A percentile compares a stretch with the other conserved stretches of the same genome.
phyloP scores from a whole-genome alignment of 2,329 filamentous ascomycete genomes.

The Paraconiothyrium sp. region DNA sequence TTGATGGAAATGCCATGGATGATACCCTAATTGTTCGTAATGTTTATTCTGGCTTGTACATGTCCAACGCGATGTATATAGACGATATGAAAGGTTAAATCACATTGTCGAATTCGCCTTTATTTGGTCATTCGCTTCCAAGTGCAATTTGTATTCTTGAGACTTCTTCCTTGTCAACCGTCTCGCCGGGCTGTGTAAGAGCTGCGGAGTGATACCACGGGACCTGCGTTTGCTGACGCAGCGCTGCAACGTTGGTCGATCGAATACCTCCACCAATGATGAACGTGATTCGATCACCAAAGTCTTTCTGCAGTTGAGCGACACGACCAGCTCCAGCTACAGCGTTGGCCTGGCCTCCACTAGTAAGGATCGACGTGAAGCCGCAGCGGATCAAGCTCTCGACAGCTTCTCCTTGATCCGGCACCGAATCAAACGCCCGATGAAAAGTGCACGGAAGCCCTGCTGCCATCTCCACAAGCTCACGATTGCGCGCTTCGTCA shows the following conservation, averaged over 20 bases:
- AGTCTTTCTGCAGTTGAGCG: constrained; percentile 38
- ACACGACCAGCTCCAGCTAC: constrained; percentile 48
- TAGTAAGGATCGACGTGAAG: constrained; percentile 60
- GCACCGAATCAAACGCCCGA: constrained; percentile 61
- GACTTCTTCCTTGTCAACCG: constrained; percentile 43
- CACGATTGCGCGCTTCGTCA: constrained; percentile 53
- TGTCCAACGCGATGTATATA: constrained; percentile 5
- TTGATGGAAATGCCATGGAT: background rate
- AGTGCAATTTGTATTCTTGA: constrained; percentile 25
- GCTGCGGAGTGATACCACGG: constrained; percentile 58
- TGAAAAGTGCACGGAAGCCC: constrained; percentile 64
- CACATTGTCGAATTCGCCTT: background rate
- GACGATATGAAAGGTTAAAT: background rate
- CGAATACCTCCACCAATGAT: constrained; percentile 64
- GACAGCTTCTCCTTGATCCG: constrained; percentile 41
- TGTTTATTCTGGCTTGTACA: constrained; percentile 3
- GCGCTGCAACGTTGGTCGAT: constrained; percentile 51
- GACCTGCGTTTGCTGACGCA: constrained; percentile 44
- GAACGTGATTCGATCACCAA: constrained; percentile 50
- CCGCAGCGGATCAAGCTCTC: constrained; percentile 54
- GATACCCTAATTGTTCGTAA: constrained; percentile 4
- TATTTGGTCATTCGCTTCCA: background rate
- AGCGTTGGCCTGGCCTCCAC: constrained; percentile 53
- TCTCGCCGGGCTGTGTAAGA: constrained; percentile 44
- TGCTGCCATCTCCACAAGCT: constrained; percentile 54